phyloP scores from a whole-genome alignment of 2,329 filamentous ascomycete species.

The Rhexocercosporidium sp. region DNA sequence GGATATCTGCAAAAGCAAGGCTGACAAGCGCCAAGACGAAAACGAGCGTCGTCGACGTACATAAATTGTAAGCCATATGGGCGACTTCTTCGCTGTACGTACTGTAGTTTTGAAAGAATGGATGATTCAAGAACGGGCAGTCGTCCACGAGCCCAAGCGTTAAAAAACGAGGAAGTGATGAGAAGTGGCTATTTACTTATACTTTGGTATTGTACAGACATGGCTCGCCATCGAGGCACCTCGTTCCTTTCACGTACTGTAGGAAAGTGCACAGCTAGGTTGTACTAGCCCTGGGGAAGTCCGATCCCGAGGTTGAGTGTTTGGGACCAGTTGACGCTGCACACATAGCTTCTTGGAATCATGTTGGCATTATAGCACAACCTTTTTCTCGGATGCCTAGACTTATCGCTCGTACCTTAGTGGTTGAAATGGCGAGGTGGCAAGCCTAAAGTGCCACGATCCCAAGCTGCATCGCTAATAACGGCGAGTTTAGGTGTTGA shows the following conservation, averaged over 20 bases:
- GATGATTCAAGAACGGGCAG: background rate
- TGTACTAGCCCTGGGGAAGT: background rate
- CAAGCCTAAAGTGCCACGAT: background rate
- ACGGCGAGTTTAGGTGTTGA: background rate
- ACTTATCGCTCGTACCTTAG: background rate
- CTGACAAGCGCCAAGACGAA: background rate
- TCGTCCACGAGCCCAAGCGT: background rate
- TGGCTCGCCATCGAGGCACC: background rate
- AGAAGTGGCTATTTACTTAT: background rate
- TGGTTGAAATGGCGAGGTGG: background rate
- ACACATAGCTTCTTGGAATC: background rate
- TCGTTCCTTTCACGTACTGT: background rate
- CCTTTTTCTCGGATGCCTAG: background rate
- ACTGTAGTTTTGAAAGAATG: background rate
- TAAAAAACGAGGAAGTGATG: background rate
- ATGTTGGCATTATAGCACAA: background rate
- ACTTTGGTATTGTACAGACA: background rate
- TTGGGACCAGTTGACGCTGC: background rate
- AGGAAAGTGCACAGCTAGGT: background rate
- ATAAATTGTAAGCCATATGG: background rate
- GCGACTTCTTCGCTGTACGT: background rate
- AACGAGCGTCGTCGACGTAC: background rate
- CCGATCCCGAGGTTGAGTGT: background rate
- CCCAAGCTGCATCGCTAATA: background rate
- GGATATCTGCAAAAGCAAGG: slow-evolving; percentile 1